Evolutionary conservation across 1,139 yeast genomes (phyloP).

Genomic region (Pichia sp.): DNA sequence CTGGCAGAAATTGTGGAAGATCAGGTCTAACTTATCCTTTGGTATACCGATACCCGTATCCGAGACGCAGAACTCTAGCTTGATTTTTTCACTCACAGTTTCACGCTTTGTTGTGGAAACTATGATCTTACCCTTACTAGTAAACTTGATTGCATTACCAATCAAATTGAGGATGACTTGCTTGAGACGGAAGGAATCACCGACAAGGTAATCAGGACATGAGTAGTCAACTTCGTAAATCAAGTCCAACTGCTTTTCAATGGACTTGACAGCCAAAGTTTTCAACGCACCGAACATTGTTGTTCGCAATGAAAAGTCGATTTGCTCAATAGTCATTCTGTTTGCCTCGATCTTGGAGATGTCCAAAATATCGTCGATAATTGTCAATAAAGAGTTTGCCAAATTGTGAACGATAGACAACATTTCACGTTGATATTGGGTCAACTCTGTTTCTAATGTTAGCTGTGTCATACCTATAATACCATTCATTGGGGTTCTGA

Average conservation of each 20-base stretch:
- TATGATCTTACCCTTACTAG: conserved; percentile 73
- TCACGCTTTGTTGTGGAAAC: conserved; percentile 54
- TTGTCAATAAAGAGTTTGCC: conserved; percentile 77
- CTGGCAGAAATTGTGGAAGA: conserved; percentile 85
- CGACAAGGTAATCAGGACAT: conserved; percentile 80
- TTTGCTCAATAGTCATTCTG: conserved; percentile 86
- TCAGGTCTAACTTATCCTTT: conserved; percentile 74
- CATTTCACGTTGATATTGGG: conserved; percentile 89
- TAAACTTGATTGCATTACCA: conserved; percentile 84
- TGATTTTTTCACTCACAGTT: conserved; percentile 48
- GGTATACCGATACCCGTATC: conserved; percentile 90
- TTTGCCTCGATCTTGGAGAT: conserved; percentile 90
- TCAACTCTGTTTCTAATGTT: conserved; percentile 78
- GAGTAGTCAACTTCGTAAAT: conserved; percentile 80
- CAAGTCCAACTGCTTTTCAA: conserved; percentile 75
- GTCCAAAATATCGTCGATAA: conserved; percentile 85
- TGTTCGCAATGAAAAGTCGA: conserved; percentile 78
- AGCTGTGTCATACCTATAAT: conserved; percentile 90
- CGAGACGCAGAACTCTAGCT: conserved; percentile 78
- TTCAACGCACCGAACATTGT: conserved; percentile 86
- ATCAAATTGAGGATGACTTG: conserved; percentile 81
- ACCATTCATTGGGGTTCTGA: conserved; percentile 89
- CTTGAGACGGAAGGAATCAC: conserved; percentile 80
- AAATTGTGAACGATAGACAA: conserved; percentile 79
- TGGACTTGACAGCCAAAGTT: conserved; percentile 82